Evolutionary conservation across 129 eudicot genomes (phyloP).

Genomic region (Scalesia atractyloides): DNA sequence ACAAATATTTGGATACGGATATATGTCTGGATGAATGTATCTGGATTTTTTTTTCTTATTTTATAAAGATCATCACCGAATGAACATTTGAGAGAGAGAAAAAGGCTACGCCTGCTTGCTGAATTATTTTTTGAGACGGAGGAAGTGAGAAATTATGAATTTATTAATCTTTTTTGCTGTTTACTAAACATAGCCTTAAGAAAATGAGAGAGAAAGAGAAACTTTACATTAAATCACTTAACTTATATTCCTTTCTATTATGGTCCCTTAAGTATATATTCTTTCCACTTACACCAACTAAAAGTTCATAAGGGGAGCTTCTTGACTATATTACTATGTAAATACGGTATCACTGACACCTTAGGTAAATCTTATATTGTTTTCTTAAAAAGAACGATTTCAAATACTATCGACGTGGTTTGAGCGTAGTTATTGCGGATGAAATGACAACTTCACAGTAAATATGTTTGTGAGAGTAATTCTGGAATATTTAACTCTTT

Average conservation of each 20-base stretch:
- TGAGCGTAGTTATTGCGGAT: background rate
- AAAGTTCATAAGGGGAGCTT: background rate
- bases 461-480: background rate
- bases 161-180: conserved; percentile 16
- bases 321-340: background rate
- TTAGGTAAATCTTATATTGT: background rate
- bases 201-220: conserved; percentile 22
- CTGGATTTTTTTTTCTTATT: conserved; percentile 6
- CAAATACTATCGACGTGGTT: background rate
- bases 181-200: conserved; percentile 18
- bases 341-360: background rate
- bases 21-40: conserved; percentile 47
- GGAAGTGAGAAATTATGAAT: conserved; percentile 47
- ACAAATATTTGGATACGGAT: conserved; percentile 37
- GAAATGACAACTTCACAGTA: background rate
- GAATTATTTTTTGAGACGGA: conserved; percentile 57
- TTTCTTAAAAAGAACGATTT: background rate
- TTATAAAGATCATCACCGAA: conserved; percentile 26
- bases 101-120: background rate
- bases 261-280: conserved; percentile 4
- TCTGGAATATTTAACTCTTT: too few relatives aligned
- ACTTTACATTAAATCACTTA: background rate
- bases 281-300: background rate
- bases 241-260: background rate
- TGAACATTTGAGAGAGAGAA: conserved; percentile 41